Conservation (phyloP, 1,139 yeast species). For the Scheffersomyces lignicola region DNA sequence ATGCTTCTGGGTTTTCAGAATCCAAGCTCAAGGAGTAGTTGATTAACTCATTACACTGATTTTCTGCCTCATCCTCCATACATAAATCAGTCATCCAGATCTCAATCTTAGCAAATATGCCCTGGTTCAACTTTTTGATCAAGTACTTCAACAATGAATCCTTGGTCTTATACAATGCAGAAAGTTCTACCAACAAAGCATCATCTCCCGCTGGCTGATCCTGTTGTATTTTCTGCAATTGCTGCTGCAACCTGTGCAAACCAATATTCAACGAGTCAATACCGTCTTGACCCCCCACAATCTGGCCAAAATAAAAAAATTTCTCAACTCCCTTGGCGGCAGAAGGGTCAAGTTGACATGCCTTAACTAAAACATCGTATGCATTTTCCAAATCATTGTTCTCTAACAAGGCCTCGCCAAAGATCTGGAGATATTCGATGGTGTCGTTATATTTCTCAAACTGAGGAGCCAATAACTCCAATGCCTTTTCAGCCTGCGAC, state of each 20-base stretch:
- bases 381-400: slow-evolving; percentile 78
- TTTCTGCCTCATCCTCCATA: slow-evolving; percentile 89
- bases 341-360: slow-evolving; percentile 69
- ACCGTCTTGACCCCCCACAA: slow-evolving; percentile 82
- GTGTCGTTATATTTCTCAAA: slow-evolving; percentile 26
- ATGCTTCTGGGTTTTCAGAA: slow-evolving; percentile 68
- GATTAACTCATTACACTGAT: slow-evolving; percentile 72
- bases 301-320: slow-evolving; percentile 87
- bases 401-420: slow-evolving; percentile 81
- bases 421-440: slow-evolving; percentile 35
- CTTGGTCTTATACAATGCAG: slow-evolving; percentile 29
- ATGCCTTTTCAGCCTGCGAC: slow-evolving; percentile 43
- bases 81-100: slow-evolving; percentile 99
- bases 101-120: slow-evolving; percentile 83
- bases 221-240: slow-evolving; percentile 26
- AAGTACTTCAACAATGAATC: slow-evolving; percentile 36
- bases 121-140: slow-evolving; percentile 62
- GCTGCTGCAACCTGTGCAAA: slow-evolving; percentile 47
- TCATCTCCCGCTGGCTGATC: slow-evolving; percentile 23
- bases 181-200: slow-evolving; percentile 24
- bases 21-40: slow-evolving; percentile 65
- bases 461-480: slow-evolving; percentile 33
- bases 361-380: slow-evolving; percentile 57
- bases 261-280: slow-evolving; percentile 66
- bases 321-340: slow-evolving; percentile 72